These are phyloP conservation scores for Fusarium luffae DNA, from an alignment of 2,329 filamentous ascomycete species.

Conservation along the genomic window DNA sequence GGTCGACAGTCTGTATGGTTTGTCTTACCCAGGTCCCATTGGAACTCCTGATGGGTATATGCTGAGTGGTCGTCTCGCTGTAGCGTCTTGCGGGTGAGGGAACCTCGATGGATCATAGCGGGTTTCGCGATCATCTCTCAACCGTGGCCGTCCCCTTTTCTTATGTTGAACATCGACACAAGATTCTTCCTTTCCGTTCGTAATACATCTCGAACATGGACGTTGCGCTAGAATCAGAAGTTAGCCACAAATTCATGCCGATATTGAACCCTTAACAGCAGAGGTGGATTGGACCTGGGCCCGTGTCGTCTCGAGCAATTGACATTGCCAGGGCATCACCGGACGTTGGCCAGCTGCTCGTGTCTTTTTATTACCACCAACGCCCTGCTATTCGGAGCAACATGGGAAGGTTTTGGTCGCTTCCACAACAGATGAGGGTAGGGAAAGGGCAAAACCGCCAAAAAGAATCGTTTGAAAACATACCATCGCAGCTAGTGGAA, in stretches of 20 bases:
- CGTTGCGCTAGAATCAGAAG: slow-evolving; percentile 68
- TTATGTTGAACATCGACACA: slow-evolving; percentile 89
- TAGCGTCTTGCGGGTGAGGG: slow-evolving; percentile 58
- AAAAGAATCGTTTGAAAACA: slow-evolving; percentile 51
- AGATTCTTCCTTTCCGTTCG: slow-evolving; percentile 82
- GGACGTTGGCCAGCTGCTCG: neutral
- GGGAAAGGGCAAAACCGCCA: neutral
- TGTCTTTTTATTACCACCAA: neutral
- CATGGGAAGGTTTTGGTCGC: neutral
- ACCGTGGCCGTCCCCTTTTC: slow-evolving; percentile 80
- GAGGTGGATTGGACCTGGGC: neutral
- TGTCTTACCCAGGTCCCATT: slow-evolving; percentile 58
- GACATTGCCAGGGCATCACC: neutral
- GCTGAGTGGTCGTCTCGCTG: slow-evolving; percentile 61
- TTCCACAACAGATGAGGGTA: neutral
- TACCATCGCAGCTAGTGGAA: slow-evolving; percentile 69
- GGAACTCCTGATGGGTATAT: slow-evolving; percentile 61
- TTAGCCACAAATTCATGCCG: slow-evolving; percentile 47
- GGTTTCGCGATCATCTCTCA: slow-evolving; percentile 76
- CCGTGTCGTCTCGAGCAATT: neutral
- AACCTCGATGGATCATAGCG: slow-evolving; percentile 66
- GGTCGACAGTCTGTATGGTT: slow-evolving; percentile 56
- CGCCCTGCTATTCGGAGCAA: neutral
- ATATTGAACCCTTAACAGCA: neutral
- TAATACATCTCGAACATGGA: slow-evolving; percentile 80